Evolutionary conservation across 257 asterid species (phyloP).

Genomic region (Primulina tabacum): DNA sequence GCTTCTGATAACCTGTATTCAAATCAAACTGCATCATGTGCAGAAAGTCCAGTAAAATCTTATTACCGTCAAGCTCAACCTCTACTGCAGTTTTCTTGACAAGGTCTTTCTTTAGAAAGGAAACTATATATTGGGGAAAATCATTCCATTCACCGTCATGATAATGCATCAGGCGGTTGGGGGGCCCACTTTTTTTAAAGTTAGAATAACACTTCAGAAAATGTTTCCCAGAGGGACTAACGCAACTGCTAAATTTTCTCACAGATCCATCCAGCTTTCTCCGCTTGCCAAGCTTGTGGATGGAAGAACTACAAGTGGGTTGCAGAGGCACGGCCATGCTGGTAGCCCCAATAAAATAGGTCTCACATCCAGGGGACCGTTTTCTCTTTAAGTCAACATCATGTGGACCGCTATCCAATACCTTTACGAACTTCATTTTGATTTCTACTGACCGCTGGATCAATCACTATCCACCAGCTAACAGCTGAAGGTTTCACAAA

Average conservation of each 20-base stretch:
- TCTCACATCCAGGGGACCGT: slow-evolving; percentile 33
- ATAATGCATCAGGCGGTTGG: slow-evolving; percentile 68
- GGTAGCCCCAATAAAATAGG: slow-evolving; percentile 37
- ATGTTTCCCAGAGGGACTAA: slow-evolving; percentile 35
- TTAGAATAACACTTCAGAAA: slow-evolving; percentile 47
- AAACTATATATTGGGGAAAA: slow-evolving; percentile 56
- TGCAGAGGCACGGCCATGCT: slow-evolving; percentile 40
- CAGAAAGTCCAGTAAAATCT: slow-evolving; percentile 58
- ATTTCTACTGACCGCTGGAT: slow-evolving; percentile 43
- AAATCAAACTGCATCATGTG: slow-evolving; percentile 68
- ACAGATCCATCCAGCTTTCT: slow-evolving; percentile 45
- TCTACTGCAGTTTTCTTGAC: slow-evolving; percentile 56
- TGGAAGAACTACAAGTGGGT: slow-evolving; percentile 32
- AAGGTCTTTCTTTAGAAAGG: slow-evolving; percentile 49
- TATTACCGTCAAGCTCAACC: slow-evolving; percentile 47
- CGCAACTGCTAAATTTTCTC: slow-evolving; percentile 25
- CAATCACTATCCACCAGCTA: slow-evolving; percentile 50
- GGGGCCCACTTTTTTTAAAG: slow-evolving; percentile 57
- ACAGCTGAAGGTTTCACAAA: slow-evolving; percentile 37
- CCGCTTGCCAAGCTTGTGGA: slow-evolving; percentile 43
- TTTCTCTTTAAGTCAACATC: slow-evolving; percentile 66
- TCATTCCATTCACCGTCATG: slow-evolving; percentile 71
- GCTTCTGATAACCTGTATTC: slow-evolving; percentile 52
- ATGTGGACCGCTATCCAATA: slow-evolving; percentile 58
- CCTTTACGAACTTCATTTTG: slow-evolving; percentile 70